phyloP scores from a whole-genome alignment of 441 rosid genomes.

The Pelargonium citronellum region DNA sequence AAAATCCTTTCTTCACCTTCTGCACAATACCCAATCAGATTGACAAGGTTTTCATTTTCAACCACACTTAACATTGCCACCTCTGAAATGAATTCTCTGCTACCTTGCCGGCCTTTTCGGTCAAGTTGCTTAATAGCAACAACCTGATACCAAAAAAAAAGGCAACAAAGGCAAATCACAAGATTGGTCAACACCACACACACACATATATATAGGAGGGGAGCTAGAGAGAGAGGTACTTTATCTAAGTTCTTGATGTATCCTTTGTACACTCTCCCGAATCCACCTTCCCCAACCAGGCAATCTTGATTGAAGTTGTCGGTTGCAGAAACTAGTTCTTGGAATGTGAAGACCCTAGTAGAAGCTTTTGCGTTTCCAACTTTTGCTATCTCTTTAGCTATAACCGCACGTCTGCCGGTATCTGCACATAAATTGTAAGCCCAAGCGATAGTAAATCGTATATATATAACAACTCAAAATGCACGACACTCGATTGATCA shows the following conservation, averaged over 20 bases:
- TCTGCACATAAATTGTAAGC: constrained; percentile 18
- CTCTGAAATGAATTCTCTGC: constrained; percentile 48
- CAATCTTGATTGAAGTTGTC: constrained; percentile 39
- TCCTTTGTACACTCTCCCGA: constrained; percentile 49
- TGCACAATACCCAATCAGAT: constrained; percentile 47
- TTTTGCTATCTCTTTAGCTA: constrained; percentile 39
- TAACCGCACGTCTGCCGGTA: constrained; percentile 31
- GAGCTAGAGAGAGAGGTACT: constrained; percentile 21
- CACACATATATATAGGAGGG: too few relatives aligned
- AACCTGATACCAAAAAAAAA: constrained; percentile 28
- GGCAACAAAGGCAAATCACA: constrained; percentile 3
- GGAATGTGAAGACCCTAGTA: constrained; percentile 30
- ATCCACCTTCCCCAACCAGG: constrained; percentile 50
- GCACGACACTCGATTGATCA: not conserved
- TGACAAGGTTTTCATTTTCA: constrained; percentile 47
- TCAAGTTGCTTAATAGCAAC: constrained; percentile 51
- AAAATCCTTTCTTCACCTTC: constrained; percentile 50
- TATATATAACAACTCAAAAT: not conserved
- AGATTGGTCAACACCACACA: not conserved
- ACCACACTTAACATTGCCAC: constrained; percentile 44
- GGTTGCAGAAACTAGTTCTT: constrained; percentile 38
- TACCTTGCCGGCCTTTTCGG: constrained; percentile 43
- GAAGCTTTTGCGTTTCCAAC: constrained; percentile 29
- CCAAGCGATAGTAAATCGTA: too few relatives aligned
- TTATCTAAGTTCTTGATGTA: constrained; percentile 33